A percentile compares a stretch with the other conserved stretches of the same genome.
phyloP scores from a whole-genome alignment of 192 early-diverging fungal species.

The Cladochytrium replicatum region DNA sequence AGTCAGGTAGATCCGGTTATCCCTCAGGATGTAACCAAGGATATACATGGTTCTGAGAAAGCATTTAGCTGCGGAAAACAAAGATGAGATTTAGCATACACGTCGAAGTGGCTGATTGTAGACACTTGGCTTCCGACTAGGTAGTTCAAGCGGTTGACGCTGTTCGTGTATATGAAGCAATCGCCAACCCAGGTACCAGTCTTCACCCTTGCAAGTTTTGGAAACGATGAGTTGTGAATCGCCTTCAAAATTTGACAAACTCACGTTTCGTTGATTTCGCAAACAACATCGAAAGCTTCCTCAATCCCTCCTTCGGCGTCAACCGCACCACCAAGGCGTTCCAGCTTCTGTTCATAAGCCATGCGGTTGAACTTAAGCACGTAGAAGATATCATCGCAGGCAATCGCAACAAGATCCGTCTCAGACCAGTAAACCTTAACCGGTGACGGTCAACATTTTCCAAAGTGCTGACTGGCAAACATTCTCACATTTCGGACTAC shows the following conservation, averaged over 20 bases:
- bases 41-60: conserved; percentile 68
- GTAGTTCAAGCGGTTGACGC: conserved; percentile 86
- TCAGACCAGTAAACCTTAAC: conserved; percentile 86
- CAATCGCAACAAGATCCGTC: conserved; percentile 83
- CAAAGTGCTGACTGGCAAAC: conserved; percentile 14
- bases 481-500: conserved; percentile 59
- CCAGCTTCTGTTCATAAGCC: conserved; percentile 65
- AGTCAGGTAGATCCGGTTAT: conserved; percentile 87
- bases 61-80: conserved; percentile 6
- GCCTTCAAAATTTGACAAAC: neutral
- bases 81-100: conserved; percentile 30
- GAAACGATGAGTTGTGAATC: neutral
- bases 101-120: conserved; percentile 94
- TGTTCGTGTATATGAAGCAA: conserved; percentile 96
- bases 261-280: conserved; percentile 78
- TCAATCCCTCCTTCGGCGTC: conserved; percentile 91
- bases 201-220: conserved; percentile 53
- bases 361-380: conserved; percentile 88
- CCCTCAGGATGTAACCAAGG: conserved; percentile 85
- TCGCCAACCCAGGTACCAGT: conserved; percentile 98
- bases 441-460: neutral
- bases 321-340: conserved; percentile 49
- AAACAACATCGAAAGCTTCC: conserved; percentile 89
- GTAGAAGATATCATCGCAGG: conserved; percentile 88
- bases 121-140: conserved; percentile 89